Percentiles rank a stretch among this genome's conserved stretches.
Conservation (phyloP, 2,329 filamentous ascomycete species). For the Magnaporthiopsis incrustans region DNA sequence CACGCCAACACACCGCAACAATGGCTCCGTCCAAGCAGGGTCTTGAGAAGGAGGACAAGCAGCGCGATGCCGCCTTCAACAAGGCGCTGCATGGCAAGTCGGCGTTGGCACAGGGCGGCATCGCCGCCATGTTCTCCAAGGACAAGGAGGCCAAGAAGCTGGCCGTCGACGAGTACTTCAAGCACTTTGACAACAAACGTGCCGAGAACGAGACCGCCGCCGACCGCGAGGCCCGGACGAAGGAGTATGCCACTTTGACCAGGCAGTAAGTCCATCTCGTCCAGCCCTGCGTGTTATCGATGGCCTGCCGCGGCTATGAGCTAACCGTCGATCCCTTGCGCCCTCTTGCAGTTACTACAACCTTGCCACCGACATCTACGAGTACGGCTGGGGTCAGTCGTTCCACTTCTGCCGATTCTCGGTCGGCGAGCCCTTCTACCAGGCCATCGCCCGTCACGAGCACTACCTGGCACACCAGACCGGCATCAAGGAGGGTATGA, state of each 20-base stretch:
- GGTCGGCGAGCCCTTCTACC: conserved; percentile 75
- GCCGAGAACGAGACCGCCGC: conserved; percentile 73
- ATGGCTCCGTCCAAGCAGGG: conserved; percentile 9
- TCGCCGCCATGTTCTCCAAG: conserved; percentile 81
- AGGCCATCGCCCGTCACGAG: conserved; percentile 92
- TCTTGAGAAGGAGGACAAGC: conserved; percentile 76
- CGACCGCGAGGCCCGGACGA: conserved; percentile 70
- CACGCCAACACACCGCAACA: background rate
- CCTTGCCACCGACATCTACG: conserved; percentile 90
- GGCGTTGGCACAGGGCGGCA: conserved; percentile 60
- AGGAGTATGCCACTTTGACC: conserved; percentile 88
- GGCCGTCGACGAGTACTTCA: conserved; percentile 75
- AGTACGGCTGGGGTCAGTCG: conserved; percentile 91
- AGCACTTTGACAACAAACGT: conserved; percentile 75
- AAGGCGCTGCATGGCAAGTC: conserved; percentile 75
- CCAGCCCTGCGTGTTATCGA: background rate
- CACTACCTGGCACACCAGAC: conserved; percentile 94
- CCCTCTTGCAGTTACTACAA: conserved; percentile 71
- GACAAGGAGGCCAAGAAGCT: conserved; percentile 48
- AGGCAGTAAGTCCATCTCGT: conserved; percentile 61
- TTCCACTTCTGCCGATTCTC: conserved; percentile 98
- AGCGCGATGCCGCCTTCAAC: conserved; percentile 84
- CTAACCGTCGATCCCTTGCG: background rate
- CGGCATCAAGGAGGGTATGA: conserved; percentile 76
- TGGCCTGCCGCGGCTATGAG: background rate